Evolutionary conservation across 345 rosid species (phyloP).

Genomic region (Hibiscus trionum): DNA sequence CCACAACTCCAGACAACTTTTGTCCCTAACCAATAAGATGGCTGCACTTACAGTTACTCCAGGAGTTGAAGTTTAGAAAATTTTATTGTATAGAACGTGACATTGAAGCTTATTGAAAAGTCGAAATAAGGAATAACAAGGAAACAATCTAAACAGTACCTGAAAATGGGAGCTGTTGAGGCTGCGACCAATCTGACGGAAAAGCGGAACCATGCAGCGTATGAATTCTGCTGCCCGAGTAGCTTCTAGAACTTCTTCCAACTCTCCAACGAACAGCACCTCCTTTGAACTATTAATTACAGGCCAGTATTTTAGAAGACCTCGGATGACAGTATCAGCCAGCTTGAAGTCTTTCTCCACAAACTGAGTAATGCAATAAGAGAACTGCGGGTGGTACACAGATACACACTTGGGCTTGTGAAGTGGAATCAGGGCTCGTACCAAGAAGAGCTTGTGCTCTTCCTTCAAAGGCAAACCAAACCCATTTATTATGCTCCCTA

Average conservation of each 20-base stretch:
- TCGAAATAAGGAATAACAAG: not conserved
- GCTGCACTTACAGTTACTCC: not conserved
- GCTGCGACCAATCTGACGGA: conserved; percentile 45
- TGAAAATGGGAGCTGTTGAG: conserved; percentile 80
- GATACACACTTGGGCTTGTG: conserved; percentile 63
- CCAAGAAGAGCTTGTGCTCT: conserved; percentile 74
- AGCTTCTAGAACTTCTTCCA: conserved; percentile 72
- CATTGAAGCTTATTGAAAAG: not conserved
- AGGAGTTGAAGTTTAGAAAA: not conserved
- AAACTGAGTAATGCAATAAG: conserved; percentile 71
- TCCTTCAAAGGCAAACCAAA: conserved; percentile 73
- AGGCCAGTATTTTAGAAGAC: conserved; percentile 70
- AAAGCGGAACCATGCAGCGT: conserved; percentile 66
- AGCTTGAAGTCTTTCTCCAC: conserved; percentile 72
- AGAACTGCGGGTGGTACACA: conserved; percentile 65
- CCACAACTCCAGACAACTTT: not conserved
- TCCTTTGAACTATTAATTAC: conserved; percentile 67
- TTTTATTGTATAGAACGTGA: not conserved
- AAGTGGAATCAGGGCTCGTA: conserved; percentile 68
- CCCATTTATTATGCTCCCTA: conserved; percentile 71
- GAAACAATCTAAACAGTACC: conserved; percentile 24
- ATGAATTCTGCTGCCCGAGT: conserved; percentile 70
- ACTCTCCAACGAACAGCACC: conserved; percentile 71
- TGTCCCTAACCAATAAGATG: not conserved
- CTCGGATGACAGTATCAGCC: conserved; percentile 53